These are phyloP conservation scores for Termitomyces sp. DNA, from an alignment of 768 basidiomycete species.

Conservation along the genomic window DNA sequence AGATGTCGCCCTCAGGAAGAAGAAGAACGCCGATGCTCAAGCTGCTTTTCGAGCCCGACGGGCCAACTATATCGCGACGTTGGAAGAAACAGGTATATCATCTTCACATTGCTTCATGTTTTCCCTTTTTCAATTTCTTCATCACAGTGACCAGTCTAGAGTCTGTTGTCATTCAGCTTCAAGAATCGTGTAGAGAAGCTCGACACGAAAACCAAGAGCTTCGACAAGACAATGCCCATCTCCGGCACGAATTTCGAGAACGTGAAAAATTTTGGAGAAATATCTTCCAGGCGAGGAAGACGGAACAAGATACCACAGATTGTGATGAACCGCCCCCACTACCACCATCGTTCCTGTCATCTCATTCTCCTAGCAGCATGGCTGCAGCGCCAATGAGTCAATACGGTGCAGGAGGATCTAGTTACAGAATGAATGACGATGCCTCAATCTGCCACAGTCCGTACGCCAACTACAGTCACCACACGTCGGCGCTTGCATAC, in stretches of 20 bases:
- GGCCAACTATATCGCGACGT: constrained; percentile 84
- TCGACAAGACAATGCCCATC: constrained; percentile 61
- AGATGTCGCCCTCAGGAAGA: constrained; percentile 74
- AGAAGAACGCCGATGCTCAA: constrained; percentile 90
- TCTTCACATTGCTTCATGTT: constrained; percentile 12
- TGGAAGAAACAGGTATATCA: constrained; percentile 71
- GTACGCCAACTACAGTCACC: constrained; percentile 46
- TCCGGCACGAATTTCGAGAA: constrained; percentile 65
- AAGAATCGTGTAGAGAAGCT: constrained; percentile 75
- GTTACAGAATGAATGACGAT: constrained; percentile 52
- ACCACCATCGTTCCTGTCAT: constrained; percentile 42
- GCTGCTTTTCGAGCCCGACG: constrained; percentile 80
- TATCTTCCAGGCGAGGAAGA: constrained; percentile 65
- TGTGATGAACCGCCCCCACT: constrained; percentile 51
- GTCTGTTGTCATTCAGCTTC: constrained; percentile 79
- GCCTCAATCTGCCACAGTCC: constrained; percentile 40
- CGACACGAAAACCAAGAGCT: constrained; percentile 61
- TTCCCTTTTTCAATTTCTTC: constrained; percentile 8
- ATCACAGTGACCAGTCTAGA: constrained; percentile 74
- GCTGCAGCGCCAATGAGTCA: constrained; percentile 32
- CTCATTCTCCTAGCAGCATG: constrained; percentile 30
- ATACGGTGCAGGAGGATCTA: constrained; percentile 36
- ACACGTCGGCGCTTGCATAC: constrained; percentile 49
- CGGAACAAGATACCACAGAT: constrained; percentile 46
- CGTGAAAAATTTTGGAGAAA: constrained; percentile 74